Conservation (phyloP, 1,284 basidiomycete genomes). For the Testicularia cyperi region DNA sequence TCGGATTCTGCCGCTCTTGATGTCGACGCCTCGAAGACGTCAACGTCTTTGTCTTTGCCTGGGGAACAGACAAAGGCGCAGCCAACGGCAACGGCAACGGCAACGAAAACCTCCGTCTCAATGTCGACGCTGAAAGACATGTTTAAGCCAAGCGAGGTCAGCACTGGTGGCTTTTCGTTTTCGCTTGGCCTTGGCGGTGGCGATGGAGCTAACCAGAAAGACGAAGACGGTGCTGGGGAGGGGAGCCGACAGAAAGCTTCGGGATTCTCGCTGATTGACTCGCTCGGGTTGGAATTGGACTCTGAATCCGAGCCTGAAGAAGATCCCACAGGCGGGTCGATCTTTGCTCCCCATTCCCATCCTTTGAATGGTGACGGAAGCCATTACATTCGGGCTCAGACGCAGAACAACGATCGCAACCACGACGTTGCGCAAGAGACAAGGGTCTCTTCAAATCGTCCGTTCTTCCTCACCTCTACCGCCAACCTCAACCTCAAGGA, state of each 20-base stretch:
- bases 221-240: constrained; percentile 6
- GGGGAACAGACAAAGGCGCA: neutral
- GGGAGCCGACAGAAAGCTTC: no score
- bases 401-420: no score
- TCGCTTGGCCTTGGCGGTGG: constrained; percentile 4
- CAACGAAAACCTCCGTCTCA: constrained; percentile 9
- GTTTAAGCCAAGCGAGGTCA: constrained; percentile 34
- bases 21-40: no score
- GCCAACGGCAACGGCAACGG: neutral
- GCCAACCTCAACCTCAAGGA: no score
- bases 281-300: constrained; percentile 42
- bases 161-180: neutral
- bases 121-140: constrained; percentile 51
- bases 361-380: no score
- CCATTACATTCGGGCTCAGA: no score
- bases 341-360: no score
- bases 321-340: no score
- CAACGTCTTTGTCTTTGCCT: no score
- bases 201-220: neutral
- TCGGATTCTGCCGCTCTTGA: no score
- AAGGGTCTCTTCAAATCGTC: no score
- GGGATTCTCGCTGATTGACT: constrained; percentile 49
- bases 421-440: no score
- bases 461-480: neutral
- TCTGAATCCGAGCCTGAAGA: constrained; percentile 19